Evolutionary conservation across 1,284 basidiomycete species (phyloP).

Genomic region (Cryptococcus jaspeensis): DNA sequence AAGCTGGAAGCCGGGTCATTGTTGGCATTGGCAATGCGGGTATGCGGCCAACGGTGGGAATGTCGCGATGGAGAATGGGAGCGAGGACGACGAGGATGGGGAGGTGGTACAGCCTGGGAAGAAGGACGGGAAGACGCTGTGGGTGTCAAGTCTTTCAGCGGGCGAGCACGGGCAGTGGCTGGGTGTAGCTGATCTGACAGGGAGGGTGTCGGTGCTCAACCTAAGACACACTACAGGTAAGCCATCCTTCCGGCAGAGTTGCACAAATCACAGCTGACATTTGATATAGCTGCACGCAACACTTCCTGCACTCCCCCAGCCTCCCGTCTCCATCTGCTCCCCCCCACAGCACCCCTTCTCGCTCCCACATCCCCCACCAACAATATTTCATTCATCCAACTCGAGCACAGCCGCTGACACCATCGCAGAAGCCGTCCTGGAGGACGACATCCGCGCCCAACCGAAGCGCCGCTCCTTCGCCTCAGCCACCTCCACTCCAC

Average conservation of each 20-base stretch:
- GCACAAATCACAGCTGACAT: neutral
- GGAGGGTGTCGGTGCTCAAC: slow-evolving; percentile 81
- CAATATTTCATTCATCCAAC: slow-evolving; percentile 76
- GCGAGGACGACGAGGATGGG: slow-evolving; percentile 41
- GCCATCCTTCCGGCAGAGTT: slow-evolving; percentile 18
- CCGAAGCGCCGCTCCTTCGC: slow-evolving; percentile 39
- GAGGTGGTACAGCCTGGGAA: slow-evolving; percentile 32
- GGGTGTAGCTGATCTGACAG: slow-evolving; percentile 72
- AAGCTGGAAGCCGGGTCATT: slow-evolving; percentile 37
- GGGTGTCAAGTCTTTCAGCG: slow-evolving; percentile 64
- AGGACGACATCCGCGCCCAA: slow-evolving; percentile 40
- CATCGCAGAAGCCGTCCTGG: slow-evolving; percentile 42
- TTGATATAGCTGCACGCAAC: slow-evolving; percentile 64
- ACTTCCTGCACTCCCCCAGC: slow-evolving; percentile 72
- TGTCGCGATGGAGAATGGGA: slow-evolving; percentile 28
- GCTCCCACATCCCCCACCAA: slow-evolving; percentile 72
- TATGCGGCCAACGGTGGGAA: slow-evolving; percentile 4
- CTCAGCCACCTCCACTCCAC: slow-evolving; percentile 7
- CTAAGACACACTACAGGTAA: slow-evolving; percentile 78
- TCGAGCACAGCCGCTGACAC: slow-evolving; percentile 72
- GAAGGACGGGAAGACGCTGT: slow-evolving; percentile 48
- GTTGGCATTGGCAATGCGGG: slow-evolving; percentile 19
- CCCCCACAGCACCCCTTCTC: slow-evolving; percentile 57
- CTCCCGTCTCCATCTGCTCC: slow-evolving; percentile 65
- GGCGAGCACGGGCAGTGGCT: slow-evolving; percentile 92